A percentile compares a stretch with the other conserved stretches of the same genome.
Evolutionary conservation across 2,329 filamentous ascomycete species (phyloP).

Genomic region (Botrytis paeoniae): DNA sequence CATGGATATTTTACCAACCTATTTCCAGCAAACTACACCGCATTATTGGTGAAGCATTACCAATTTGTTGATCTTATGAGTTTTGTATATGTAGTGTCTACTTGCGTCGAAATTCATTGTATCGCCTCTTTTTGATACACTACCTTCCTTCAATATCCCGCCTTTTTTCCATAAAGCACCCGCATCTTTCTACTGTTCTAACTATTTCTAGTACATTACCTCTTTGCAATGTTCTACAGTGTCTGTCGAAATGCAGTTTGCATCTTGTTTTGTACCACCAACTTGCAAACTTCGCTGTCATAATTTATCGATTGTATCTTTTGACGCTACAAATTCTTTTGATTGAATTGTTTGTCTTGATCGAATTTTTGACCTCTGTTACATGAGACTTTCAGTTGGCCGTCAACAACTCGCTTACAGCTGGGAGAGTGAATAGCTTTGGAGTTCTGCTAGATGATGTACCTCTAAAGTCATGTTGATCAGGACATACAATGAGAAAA

Average conservation of each 20-base stretch:
- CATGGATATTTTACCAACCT: background rate
- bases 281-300: background rate
- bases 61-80: background rate
- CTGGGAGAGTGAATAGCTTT: background rate
- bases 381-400: background rate
- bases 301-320: background rate
- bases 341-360: background rate
- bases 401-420: background rate
- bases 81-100: background rate
- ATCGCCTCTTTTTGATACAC: background rate
- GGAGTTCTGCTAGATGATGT: background rate
- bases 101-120: background rate
- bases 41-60: background rate
- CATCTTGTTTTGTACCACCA: background rate
- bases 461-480: background rate
- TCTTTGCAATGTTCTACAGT: background rate
- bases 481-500: no score
- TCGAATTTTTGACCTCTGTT: background rate
- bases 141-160: background rate
- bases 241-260: background rate
- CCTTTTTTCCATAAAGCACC: fast-evolving
- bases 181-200: background rate
- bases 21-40: background rate
- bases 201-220: background rate
- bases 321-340: background rate